Evolutionary conservation across 306 rosid genomes (phyloP).

Genomic region (Ammopiptanthus mongolicus): DNA sequence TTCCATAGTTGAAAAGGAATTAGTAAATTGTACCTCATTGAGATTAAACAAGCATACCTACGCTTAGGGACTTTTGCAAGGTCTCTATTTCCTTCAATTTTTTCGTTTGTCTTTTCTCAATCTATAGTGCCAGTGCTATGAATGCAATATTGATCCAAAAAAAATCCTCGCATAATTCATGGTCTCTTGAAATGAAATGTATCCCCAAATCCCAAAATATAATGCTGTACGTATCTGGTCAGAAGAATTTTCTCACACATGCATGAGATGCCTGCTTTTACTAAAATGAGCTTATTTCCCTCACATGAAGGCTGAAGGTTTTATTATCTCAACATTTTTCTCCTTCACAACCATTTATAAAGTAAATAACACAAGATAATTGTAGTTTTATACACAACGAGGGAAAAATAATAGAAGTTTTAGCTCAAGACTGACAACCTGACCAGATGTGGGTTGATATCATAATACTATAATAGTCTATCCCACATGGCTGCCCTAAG

Average conservation of each 20-base stretch:
- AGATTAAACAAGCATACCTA: not conserved
- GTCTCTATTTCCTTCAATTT: not conserved
- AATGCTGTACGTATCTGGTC: not conserved
- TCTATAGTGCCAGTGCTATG: not conserved
- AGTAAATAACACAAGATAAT: not conserved
- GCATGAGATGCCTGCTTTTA: not conserved
- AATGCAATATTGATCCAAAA: not conserved
- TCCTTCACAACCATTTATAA: not conserved
- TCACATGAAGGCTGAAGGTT: not conserved
- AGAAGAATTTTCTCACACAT: not conserved
- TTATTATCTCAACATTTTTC: not conserved
- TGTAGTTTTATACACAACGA: not conserved
- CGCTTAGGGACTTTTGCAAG: not conserved
- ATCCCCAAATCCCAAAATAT: not conserved
- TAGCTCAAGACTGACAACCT: not conserved
- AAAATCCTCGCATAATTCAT: not conserved
- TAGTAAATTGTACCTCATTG: not conserved
- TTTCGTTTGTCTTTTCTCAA: not conserved
- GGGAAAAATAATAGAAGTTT: not conserved
- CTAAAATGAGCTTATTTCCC: not conserved
- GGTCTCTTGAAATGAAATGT: not conserved
- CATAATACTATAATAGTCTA: too few relatives aligned
- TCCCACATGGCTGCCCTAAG: too few relatives aligned
- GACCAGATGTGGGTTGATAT: not conserved
- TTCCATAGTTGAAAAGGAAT: not conserved